Conservation (phyloP, 345 rosid genomes). For the Clausena lansium region DNA sequence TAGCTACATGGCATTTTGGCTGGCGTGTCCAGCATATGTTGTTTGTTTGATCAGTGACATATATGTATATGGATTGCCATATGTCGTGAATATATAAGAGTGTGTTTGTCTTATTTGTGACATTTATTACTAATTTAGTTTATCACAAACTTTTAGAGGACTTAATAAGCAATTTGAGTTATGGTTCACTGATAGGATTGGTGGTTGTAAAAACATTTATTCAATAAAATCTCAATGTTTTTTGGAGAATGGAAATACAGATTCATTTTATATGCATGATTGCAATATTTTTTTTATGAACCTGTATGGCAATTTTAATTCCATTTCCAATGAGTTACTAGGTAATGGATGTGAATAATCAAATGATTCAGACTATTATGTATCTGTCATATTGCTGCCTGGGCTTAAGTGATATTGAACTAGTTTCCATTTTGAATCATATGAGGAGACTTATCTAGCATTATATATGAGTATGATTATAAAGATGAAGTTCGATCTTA, state of each 20-base stretch:
- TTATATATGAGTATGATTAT: background rate
- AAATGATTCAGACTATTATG: background rate
- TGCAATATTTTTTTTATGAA: background rate
- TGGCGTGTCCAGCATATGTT: background rate
- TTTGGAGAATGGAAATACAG: background rate
- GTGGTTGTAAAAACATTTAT: background rate
- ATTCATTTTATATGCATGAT: background rate
- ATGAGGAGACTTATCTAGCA: background rate
- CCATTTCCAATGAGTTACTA: background rate
- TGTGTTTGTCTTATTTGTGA: background rate
- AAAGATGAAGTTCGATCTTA: background rate
- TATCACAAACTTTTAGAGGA: background rate
- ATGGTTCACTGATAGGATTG: background rate
- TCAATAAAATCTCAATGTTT: background rate
- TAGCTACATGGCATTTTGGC: background rate
- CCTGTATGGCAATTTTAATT: background rate
- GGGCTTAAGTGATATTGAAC: background rate
- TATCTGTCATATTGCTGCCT: background rate
- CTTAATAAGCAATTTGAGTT: background rate
- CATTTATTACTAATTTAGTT: constrained; percentile 1
- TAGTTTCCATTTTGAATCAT: background rate
- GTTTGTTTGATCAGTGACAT: background rate
- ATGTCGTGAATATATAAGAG: background rate
- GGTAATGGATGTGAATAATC: background rate
- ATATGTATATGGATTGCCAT: background rate